Evolutionary conservation across 768 basidiomycete genomes (phyloP).

Genomic region (Phanerochaete carnosa): DNA sequence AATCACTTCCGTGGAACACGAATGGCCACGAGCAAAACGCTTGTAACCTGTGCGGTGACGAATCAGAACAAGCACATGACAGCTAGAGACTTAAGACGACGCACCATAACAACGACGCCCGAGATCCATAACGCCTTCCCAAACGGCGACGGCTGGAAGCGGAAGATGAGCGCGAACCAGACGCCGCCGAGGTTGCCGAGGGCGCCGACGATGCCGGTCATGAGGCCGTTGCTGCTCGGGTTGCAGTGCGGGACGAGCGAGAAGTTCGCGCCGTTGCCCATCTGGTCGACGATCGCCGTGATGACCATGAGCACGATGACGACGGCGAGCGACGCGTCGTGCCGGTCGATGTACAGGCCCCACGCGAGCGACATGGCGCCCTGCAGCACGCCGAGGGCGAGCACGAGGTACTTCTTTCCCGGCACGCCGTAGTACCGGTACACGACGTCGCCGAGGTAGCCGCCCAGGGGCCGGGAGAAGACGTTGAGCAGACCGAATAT

Average conservation of each 20-base stretch:
- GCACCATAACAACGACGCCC: conserved; percentile 38
- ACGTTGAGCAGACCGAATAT: conserved; percentile 48
- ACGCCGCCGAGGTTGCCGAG: conserved; percentile 44
- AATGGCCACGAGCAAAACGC: conserved; percentile 15
- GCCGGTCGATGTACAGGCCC: conserved; percentile 40
- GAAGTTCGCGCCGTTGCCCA: conserved; percentile 50
- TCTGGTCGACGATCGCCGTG: conserved; percentile 36
- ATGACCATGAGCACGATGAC: conserved; percentile 39
- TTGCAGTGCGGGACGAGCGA: conserved; percentile 50
- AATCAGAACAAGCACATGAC: neutral
- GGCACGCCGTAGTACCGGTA: conserved; percentile 40
- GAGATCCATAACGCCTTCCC: conserved; percentile 47
- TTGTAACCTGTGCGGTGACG: conserved; percentile 13
- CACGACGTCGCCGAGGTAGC: conserved; percentile 43
- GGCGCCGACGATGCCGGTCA: conserved; percentile 38
- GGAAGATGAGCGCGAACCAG: conserved; percentile 44
- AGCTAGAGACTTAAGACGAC: neutral
- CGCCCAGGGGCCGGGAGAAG: conserved; percentile 45
- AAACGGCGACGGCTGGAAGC: conserved; percentile 36
- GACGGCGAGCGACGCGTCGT: conserved; percentile 18
- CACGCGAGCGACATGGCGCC: conserved; percentile 42
- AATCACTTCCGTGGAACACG: conserved; percentile 17
- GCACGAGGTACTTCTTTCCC: conserved; percentile 47
- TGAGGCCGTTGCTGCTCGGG: conserved; percentile 33
- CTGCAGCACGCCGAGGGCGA: conserved; percentile 41